Conservation (phyloP, 1,284 basidiomycete species). For the Earliella scabrosa region DNA sequence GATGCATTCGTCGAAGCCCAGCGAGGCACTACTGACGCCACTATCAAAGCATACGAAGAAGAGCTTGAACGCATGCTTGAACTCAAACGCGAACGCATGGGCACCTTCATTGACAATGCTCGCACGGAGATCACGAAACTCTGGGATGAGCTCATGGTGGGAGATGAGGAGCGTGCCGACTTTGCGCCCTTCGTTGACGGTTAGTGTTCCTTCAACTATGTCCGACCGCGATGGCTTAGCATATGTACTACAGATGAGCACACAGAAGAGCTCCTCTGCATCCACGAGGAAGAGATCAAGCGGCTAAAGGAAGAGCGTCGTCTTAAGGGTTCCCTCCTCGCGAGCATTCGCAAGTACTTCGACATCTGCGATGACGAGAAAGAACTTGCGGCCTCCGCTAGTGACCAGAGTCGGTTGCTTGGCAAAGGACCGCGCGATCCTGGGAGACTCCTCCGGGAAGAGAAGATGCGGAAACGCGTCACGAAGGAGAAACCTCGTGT, state of each 20-base stretch:
- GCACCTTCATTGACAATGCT: constrained; percentile 83
- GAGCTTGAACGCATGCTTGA: constrained; percentile 92
- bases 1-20: constrained; percentile 82
- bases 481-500: constrained; percentile 93
- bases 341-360: constrained; percentile 86
- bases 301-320: constrained; percentile 82
- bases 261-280: constrained; percentile 85
- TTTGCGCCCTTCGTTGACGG: constrained; percentile 85
- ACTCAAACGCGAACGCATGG: constrained; percentile 88
- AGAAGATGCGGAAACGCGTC: constrained; percentile 98
- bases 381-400: constrained; percentile 82
- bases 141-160: constrained; percentile 89
- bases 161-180: constrained; percentile 81
- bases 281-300: constrained; percentile 89
- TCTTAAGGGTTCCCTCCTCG: constrained; percentile 78
- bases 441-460: constrained; percentile 84
- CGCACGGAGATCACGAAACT: constrained; percentile 81
- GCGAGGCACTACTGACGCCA: constrained; percentile 77
- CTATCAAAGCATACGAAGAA: constrained; percentile 81
- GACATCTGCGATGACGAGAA: constrained; percentile 91
- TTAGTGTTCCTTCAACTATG: constrained; percentile 38
- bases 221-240: neutral
- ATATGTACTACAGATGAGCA: constrained; percentile 67
- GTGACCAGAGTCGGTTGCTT: constrained; percentile 77
- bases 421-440: constrained; percentile 82